Conservation (phyloP, 495 filamentous ascomycete species). For the Astrothelium subdiscretum region DNA sequence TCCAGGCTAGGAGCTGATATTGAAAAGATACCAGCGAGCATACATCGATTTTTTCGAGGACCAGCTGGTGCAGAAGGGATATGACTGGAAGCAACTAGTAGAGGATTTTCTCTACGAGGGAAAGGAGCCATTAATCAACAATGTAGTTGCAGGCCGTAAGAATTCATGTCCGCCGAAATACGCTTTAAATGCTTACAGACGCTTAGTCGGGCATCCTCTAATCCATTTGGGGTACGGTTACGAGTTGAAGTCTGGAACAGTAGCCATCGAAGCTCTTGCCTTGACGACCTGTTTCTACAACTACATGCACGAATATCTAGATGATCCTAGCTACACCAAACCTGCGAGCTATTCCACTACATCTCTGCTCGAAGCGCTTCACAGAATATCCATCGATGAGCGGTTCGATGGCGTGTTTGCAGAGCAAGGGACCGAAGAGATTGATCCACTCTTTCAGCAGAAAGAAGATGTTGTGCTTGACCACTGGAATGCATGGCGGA, state of each 20-base stretch:
- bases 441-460: conserved; percentile 52
- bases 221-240: conserved; percentile 86
- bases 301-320: conserved; percentile 65
- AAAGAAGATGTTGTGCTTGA: conserved; percentile 59
- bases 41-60: conserved; percentile 92
- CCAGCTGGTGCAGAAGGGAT: conserved; percentile 58
- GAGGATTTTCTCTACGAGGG: conserved; percentile 65
- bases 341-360: conserved; percentile 32
- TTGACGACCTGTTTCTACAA: conserved; percentile 61
- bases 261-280: conserved; percentile 74
- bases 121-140: conserved; percentile 65
- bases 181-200: neutral
- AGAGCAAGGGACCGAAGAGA: conserved; percentile 47
- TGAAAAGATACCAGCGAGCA: conserved; percentile 64
- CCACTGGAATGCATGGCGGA: conserved; percentile 79
- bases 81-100: conserved; percentile 74
- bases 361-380: conserved; percentile 54
- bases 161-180: conserved; percentile 9
- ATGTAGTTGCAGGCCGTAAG: conserved; percentile 65
- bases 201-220: conserved; percentile 68
- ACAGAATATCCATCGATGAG: conserved; percentile 42
- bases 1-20: conserved; percentile 6
- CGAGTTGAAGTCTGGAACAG: conserved; percentile 64
- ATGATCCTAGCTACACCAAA: conserved; percentile 55
- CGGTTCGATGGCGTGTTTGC: conserved; percentile 50